These are phyloP conservation scores for Trametes punicea DNA, from an alignment of 768 basidiomycete species.

Conservation along the genomic window DNA sequence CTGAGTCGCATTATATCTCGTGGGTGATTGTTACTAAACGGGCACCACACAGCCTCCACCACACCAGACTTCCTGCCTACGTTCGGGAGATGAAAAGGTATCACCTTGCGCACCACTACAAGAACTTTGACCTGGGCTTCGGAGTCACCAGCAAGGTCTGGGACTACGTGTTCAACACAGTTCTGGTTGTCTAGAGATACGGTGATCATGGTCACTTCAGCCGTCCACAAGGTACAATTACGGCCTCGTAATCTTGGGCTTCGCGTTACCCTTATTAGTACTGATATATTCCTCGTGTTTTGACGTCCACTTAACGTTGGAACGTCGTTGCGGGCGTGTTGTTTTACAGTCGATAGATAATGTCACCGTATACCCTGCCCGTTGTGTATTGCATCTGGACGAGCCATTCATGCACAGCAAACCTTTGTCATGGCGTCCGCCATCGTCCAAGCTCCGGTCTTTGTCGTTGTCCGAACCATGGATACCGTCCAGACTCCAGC, in stretches of 20 bases:
- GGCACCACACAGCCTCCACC: conserved; percentile 57
- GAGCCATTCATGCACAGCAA: no score
- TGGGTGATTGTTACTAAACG: conserved; percentile 9
- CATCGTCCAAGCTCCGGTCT: no score
- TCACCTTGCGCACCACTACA: conserved; percentile 97
- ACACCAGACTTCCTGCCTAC: conserved; percentile 82
- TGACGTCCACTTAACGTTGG: not conserved
- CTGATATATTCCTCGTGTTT: no score
- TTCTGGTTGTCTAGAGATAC: conserved; percentile 51
- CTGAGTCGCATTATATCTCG: not conserved
- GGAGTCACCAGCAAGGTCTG: conserved; percentile 97
- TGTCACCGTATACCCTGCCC: conserved; percentile 1
- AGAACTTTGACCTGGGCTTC: conserved; percentile 96
- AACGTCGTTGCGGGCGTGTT: conserved; percentile 5
- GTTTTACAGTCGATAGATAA: conserved; percentile 2
- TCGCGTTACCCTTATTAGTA: no score
- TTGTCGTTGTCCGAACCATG: not conserved
- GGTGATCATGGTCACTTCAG: not conserved
- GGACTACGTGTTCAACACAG: conserved; percentile 89
- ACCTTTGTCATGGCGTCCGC: no score
- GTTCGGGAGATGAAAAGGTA: conserved; percentile 94
- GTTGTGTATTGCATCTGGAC: not conserved
- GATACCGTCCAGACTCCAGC: no score
- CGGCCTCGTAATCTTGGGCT: not conserved
- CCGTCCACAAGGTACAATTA: not conserved